Evolutionary conservation across 169 alveolate genomes (phyloP).

Genomic region (Cryptosporidium muris): DNA sequence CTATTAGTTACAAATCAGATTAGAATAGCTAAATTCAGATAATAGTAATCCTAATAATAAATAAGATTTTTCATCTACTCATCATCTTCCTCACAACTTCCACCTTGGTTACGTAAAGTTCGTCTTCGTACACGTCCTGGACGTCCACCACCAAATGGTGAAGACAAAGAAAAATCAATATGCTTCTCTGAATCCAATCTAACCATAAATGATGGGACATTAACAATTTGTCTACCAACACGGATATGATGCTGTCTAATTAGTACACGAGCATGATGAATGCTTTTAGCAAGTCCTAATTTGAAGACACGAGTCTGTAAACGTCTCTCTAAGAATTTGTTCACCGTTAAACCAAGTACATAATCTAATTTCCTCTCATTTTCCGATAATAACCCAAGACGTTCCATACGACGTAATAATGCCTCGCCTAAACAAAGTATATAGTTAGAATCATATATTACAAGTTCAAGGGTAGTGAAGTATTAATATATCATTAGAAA

Average conservation of each 20-base stretch:
- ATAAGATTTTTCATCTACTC: background rate
- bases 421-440: conserved; percentile 89
- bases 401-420: conserved; percentile 97
- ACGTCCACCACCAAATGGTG: conserved; percentile 96
- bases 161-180: conserved; percentile 95
- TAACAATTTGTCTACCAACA: conserved; percentile 97
- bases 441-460: background rate
- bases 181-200: conserved; percentile 98
- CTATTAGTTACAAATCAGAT: too few relatives aligned
- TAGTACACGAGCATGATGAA: conserved; percentile 99
- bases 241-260: conserved; percentile 98
- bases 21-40: too few relatives aligned
- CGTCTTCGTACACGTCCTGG: conserved; percentile 96
- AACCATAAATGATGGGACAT: conserved; percentile 98
- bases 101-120: conserved; percentile 79
- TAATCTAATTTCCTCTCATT: conserved; percentile 97
- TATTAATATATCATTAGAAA: background rate
- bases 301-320: conserved; percentile 97
- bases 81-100: conserved; percentile 60
- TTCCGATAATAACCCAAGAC: conserved; percentile 96
- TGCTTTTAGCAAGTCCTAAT: conserved; percentile 94
- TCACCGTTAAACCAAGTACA: conserved; percentile 96
- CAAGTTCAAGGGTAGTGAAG: background rate
- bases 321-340: conserved; percentile 98
- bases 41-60: too few relatives aligned